These are phyloP conservation scores for Chloromonas sp. DNA, from an alignment of 163 green algal species.

Conservation along the genomic window DNA sequence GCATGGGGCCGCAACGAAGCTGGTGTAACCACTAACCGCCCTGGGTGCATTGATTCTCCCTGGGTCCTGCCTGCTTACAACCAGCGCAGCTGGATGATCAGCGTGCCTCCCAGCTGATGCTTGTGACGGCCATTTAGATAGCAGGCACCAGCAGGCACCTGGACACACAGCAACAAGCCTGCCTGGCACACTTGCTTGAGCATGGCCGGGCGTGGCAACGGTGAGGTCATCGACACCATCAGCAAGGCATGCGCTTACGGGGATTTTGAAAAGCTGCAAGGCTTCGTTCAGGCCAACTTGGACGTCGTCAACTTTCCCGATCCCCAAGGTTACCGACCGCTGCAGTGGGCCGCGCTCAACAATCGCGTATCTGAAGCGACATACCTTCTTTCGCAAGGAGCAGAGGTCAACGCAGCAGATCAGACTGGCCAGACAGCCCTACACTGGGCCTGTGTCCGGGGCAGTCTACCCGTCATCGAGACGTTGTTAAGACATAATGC, in stretches of 20 bases:
- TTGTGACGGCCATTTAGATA: too few species aligned
- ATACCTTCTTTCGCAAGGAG: constrained; percentile 66
- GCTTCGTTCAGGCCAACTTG: constrained; percentile 28
- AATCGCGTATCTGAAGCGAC: constrained; percentile 70
- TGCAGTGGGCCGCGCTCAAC: constrained; percentile 97
- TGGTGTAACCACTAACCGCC: too few species aligned
- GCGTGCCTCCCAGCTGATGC: too few species aligned
- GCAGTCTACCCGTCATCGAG: constrained; percentile 70
- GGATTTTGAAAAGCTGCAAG: constrained; percentile 21
- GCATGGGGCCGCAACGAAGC: too few species aligned
- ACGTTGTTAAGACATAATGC: constrained; percentile 67
- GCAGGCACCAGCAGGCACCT: too few species aligned
- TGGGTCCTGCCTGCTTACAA: too few species aligned
- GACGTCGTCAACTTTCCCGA: constrained; percentile 53
- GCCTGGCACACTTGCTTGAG: too few species aligned
- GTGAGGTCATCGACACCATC: constrained; percentile 13
- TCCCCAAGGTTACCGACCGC: constrained; percentile 67
- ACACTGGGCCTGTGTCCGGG: constrained; percentile 81
- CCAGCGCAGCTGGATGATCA: too few species aligned
- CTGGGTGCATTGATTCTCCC: too few species aligned
- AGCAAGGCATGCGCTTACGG: constrained; percentile 67
- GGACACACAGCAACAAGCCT: too few species aligned
- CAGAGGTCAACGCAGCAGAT: constrained; percentile 59
- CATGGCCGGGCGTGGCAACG: too few species aligned
- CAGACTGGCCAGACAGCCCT: constrained; percentile 76